These are phyloP conservation scores for Salix dunnii DNA, from an alignment of 345 rosid genomes.

Conservation along the genomic window DNA sequence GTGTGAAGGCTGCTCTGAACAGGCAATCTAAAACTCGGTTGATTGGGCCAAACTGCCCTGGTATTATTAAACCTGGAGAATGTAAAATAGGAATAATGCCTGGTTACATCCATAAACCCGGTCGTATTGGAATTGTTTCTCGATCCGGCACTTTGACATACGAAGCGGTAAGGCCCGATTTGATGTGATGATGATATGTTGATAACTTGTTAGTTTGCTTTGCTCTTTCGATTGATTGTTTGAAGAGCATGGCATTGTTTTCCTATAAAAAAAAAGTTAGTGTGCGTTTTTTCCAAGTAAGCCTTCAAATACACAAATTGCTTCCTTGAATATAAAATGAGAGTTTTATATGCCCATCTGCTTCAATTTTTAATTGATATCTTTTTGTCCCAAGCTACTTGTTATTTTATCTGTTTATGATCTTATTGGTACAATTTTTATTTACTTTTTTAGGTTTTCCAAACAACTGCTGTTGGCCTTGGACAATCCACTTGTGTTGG, in stretches of 20 bases:
- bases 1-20: conserved; percentile 87
- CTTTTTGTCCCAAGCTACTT: not conserved
- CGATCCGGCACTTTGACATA: conserved; percentile 97
- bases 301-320: not conserved
- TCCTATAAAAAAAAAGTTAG: not conserved
- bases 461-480: conserved; percentile 92
- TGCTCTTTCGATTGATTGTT: not conserved
- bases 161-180: conserved; percentile 75
- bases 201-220: not conserved
- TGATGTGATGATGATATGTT: not conserved
- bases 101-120: conserved; percentile 96
- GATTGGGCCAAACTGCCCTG: conserved; percentile 98
- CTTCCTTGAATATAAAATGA: not conserved
- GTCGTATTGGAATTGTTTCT: conserved; percentile 87
- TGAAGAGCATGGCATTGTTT: not conserved
- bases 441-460: conserved; percentile 59
- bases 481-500: conserved; percentile 97
- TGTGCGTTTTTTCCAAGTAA: not conserved
- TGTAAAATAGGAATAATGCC: conserved; percentile 97
- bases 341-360: not conserved
- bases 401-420: too few relatives aligned
- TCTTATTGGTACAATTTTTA: not conserved
- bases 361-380: not conserved
- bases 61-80: conserved; percentile 91
- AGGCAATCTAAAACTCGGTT: conserved; percentile 81